phyloP scores from a whole-genome alignment of 345 rosid genomes.

The Brassica carinata region DNA sequence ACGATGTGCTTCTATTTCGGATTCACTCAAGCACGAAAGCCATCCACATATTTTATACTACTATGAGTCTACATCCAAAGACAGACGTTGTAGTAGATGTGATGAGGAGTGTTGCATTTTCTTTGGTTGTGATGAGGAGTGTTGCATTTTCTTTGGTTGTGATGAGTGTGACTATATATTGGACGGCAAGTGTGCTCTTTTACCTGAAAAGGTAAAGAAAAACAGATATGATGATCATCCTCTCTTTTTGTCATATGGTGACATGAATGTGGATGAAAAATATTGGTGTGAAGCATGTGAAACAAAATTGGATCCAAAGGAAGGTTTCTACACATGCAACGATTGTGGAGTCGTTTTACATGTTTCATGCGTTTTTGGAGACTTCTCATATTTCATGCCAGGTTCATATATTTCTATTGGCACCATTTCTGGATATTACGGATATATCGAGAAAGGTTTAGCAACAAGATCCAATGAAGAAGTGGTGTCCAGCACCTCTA shows the following conservation, averaged over 20 bases:
- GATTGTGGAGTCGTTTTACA: slow-evolving; percentile 1
- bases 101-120: rapidly evolving
- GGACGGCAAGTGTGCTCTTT: background rate
- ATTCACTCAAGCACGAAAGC: background rate
- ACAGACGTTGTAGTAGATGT: background rate
- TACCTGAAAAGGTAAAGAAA: background rate
- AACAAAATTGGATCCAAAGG: background rate
- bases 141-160: background rate
- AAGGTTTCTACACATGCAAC: slow-evolving; percentile 20
- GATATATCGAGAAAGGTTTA: no score
- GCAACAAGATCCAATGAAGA: background rate
- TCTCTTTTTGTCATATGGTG: background rate
- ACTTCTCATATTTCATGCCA: background rate
- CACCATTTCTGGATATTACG: no score
- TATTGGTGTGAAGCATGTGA: background rate
- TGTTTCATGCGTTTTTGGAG: slow-evolving; percentile 12
- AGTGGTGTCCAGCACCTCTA: background rate
- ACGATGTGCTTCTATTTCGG: slow-evolving; percentile 14
- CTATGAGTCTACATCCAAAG: background rate
- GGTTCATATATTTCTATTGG: background rate
- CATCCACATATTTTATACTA: slow-evolving; percentile 19
- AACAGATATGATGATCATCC: background rate
- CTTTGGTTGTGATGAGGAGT: background rate
- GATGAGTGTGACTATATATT: background rate
- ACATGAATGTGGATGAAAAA: background rate